phyloP scores from a whole-genome alignment of 805 yeast species.

The Kuraishia cidri region DNA sequence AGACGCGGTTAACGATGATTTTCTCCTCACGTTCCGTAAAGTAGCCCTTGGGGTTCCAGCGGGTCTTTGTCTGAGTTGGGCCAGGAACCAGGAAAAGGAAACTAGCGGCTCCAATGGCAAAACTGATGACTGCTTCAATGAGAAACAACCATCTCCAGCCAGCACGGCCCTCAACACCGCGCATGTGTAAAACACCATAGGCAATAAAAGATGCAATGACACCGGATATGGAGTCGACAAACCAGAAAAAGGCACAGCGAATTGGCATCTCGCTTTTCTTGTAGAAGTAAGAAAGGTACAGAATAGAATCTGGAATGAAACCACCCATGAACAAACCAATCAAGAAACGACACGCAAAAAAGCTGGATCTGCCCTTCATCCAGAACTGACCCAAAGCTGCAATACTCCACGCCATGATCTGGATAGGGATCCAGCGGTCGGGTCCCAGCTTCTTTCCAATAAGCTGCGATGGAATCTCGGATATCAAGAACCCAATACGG shows the following conservation, averaged over 20 bases:
- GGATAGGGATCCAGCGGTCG: conserved; percentile 44
- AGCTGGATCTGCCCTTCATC: conserved; percentile 14
- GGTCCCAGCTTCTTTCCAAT: conserved; percentile 52
- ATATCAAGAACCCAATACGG: conserved; percentile 18
- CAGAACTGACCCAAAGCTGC: conserved; percentile 18
- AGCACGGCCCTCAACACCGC: too few species aligned
- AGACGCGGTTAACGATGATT: conserved; percentile 45
- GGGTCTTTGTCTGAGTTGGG: conserved; percentile 17
- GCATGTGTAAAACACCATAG: conserved; percentile 9
- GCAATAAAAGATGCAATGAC: conserved; percentile 31
- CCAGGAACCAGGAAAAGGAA: conserved; percentile 22
- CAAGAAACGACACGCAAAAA: conserved; percentile 17
- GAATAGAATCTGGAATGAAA: conserved; percentile 16
- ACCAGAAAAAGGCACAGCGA: conserved; percentile 42
- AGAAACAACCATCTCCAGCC: conserved; percentile 64
- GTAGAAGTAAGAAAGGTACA: conserved; percentile 27
- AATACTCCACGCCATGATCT: conserved; percentile 19
- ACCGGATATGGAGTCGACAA: conserved; percentile 26
- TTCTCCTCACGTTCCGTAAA: conserved; percentile 44
- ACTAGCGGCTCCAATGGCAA: conserved; percentile 35
- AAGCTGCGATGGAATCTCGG: conserved; percentile 46
- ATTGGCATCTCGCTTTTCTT: conserved; percentile 27
- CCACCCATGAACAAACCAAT: conserved; percentile 23
- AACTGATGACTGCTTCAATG: conserved; percentile 52
- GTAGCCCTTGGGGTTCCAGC: conserved; percentile 24